Conservation (phyloP, 192 early-diverging fungal species). For the Geranomyces variabilis region DNA sequence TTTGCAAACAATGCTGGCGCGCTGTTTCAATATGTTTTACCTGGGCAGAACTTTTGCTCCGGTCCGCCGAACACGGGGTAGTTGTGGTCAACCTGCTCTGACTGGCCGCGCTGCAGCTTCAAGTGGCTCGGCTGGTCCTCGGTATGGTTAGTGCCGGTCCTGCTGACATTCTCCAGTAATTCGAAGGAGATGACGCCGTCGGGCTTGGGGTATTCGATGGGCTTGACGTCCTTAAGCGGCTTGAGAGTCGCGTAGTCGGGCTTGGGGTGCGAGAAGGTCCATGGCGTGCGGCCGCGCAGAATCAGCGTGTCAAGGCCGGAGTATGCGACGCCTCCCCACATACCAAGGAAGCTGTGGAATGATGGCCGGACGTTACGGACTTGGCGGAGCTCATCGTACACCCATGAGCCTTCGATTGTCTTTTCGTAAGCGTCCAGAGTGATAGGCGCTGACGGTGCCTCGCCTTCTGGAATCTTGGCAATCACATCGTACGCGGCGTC, state of each 20-base stretch:
- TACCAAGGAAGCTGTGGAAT: constrained; percentile 85
- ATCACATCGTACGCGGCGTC: constrained; percentile 84
- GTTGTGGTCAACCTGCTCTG: constrained; percentile 80
- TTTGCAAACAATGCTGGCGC: constrained; percentile 12
- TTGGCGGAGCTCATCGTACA: constrained; percentile 86
- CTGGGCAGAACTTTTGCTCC: constrained; percentile 95
- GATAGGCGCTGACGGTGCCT: constrained; percentile 61
- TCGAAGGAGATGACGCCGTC: constrained; percentile 96
- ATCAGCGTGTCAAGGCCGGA: constrained; percentile 88
- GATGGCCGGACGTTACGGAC: constrained; percentile 94
- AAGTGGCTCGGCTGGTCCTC: constrained; percentile 96
- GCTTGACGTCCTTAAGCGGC: constrained; percentile 66
- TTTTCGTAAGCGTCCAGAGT: constrained; percentile 77
- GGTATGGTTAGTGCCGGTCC: constrained; percentile 91
- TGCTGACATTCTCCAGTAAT: constrained; percentile 87
- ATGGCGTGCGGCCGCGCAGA: constrained; percentile 89
- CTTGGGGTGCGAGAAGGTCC: constrained; percentile 86
- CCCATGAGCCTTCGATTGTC: constrained; percentile 82
- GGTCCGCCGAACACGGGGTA: constrained; percentile 88
- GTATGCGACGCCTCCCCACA: constrained; percentile 84
- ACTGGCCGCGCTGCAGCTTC: constrained; percentile 71
- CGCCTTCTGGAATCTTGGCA: constrained; percentile 16
- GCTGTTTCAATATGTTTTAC: constrained; percentile 36
- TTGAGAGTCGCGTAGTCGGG: constrained; percentile 80
- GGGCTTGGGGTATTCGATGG: constrained; percentile 95